Base-by-base conservation (phyloP, 2,329 filamentous ascomycete genomes). In the Scleromitrula shiraiana region DNA sequence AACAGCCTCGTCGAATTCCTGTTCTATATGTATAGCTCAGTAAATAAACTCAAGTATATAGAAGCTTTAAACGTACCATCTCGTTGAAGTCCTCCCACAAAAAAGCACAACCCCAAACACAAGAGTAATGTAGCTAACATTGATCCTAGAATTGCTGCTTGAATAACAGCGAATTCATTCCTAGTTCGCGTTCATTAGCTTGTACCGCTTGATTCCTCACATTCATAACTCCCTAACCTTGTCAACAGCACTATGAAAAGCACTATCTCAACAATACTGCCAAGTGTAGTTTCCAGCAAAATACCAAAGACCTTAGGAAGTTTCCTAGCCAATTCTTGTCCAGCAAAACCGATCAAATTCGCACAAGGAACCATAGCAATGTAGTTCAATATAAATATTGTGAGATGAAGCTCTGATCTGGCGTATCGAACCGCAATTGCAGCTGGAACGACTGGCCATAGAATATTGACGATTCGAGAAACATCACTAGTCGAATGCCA, bases 91-190 rank as follows among this genome's bases (percentile, higher is more conserved):
- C 88, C 88, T 33, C 86, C 86, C 19, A 81, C 76, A 52, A 91
- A 79, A 70, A 95, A 94, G 64, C 87, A 93, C 44, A 83, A 61
- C 0, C 88, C 88, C 22, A 94, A 67, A 57, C 88, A 94, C 1
- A 94, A 72, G 37, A 94, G 68, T 68, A 93, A 76, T 26, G 88
- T 94, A 10, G 88, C 87, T 27, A 95, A 66, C 37, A 94, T 85
- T 0, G 86, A 91, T 29, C 88, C 88, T 0, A 94, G 69, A 47
- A 94, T 90, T 22, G 88, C 88, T 45, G 86, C 86, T 61, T 88
- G 80, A 57, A 94, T 87, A 56, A 93, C 85, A n/a, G 75, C 72
- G 51, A 83, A 81, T 64, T 70, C 65, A 43, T 71, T 56, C 24
- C 41, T 46, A 14, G 5, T 29, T 14, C 12, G 19, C 17, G 7